A percentile compares a stretch with the other conserved stretches of the same genome.
phyloP scores from a whole-genome alignment of 805 yeast species.

The Saccharomycopsis fibuligera region DNA sequence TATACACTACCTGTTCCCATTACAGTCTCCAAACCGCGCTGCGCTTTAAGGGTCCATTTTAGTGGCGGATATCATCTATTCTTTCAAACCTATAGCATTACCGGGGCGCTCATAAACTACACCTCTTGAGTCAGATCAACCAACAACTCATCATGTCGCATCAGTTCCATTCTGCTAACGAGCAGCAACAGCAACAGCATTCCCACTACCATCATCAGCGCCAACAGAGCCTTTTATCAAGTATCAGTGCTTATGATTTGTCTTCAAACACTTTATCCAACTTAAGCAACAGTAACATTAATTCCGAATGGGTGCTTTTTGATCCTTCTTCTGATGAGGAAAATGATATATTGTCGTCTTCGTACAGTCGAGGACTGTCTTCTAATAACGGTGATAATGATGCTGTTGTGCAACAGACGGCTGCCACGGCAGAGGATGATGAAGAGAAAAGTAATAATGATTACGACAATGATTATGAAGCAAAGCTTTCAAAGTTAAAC shows the following conservation, averaged over 20 bases:
- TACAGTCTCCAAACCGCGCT: too few species aligned
- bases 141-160: not conserved
- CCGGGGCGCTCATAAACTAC: too few species aligned
- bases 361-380: not conserved
- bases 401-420: not conserved
- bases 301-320: slow-evolving; percentile 14
- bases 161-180: not conserved
- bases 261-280: not conserved
- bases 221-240: too few species aligned
- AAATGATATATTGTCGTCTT: slow-evolving; percentile 9
- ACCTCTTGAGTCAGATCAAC: too few species aligned
- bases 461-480: too few species aligned
- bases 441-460: too few species aligned
- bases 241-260: not conserved
- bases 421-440: too few species aligned
- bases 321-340: slow-evolving; percentile 15
- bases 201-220: not conserved
- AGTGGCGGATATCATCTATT: too few species aligned
- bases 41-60: too few species aligned
- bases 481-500: too few species aligned
- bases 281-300: not conserved
- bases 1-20: too few species aligned
- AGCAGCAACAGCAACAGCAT: not conserved
- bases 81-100: too few species aligned
- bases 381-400: not conserved